Conservation (phyloP, 208 protist genomes). For the Trypanosoma avium region DNA sequence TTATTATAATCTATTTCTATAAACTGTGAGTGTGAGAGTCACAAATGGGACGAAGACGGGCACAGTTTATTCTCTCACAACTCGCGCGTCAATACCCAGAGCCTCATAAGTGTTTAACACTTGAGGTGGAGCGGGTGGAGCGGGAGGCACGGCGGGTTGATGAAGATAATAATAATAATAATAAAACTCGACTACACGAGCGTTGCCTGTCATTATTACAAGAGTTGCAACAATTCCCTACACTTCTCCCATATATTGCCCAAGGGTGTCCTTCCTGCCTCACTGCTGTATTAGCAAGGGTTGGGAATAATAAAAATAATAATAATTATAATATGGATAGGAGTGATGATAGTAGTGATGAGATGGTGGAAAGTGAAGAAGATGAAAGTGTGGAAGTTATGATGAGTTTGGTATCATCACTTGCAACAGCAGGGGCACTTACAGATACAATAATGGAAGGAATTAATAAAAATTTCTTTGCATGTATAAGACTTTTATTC, state of each 20-base stretch:
- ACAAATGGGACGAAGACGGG: constrained; percentile 18
- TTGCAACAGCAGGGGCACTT: constrained; percentile 1
- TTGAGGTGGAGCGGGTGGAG: constrained; percentile 16
- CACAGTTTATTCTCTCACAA: constrained; percentile 8
- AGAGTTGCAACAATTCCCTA: not conserved
- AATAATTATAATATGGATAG: not conserved
- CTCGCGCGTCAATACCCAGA: constrained; percentile 15
- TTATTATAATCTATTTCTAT: constrained; percentile 5
- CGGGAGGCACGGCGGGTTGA: constrained; percentile 5
- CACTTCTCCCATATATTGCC: constrained; percentile 12
- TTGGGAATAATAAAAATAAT: not conserved
- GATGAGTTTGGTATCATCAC: not conserved
- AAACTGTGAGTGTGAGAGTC: not conserved
- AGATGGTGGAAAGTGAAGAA: not conserved
- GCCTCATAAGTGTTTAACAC: constrained; percentile 1
- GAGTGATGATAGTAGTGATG: not conserved
- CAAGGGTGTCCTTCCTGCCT: constrained; percentile 20
- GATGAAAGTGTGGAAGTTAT: not conserved
- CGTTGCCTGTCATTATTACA: constrained; percentile 11
- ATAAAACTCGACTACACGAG: not conserved
- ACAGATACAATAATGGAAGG: constrained; percentile 11
- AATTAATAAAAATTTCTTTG: constrained; percentile 8
- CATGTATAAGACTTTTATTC: constrained; percentile 6
- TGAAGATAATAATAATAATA: not conserved
- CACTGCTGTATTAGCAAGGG: not conserved